Percentiles rank a stretch among this genome's conserved stretches.
Evolutionary conservation across 495 filamentous ascomycete genomes (phyloP).

Genomic region (Hyphodiscus hymeniophilus): DNA sequence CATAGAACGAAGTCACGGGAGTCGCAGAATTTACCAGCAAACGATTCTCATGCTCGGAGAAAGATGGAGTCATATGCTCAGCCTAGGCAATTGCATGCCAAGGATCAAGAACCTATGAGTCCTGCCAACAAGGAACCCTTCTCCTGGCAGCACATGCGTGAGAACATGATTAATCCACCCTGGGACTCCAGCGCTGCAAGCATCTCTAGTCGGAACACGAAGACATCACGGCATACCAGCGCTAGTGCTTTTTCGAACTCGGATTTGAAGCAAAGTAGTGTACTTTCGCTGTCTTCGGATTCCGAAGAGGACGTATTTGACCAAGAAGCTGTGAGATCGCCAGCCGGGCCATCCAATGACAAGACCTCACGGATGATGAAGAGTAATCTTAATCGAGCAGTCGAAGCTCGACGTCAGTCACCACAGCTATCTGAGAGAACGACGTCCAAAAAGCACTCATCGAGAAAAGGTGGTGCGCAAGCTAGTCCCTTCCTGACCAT

Average conservation of each 20-base stretch:
- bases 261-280: conserved; percentile 20
- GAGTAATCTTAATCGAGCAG: not conserved
- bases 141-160: conserved; percentile 20
- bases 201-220: conserved; percentile 21
- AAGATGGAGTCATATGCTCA: no score
- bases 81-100: no score
- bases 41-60: no score
- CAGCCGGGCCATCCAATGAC: not conserved
- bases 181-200: conserved; percentile 19
- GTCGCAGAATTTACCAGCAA: no score
- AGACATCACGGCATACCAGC: conserved; percentile 19
- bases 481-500: conserved; percentile 12
- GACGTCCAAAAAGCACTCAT: not conserved
- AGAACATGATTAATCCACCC: conserved; percentile 9
- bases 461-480: conserved; percentile 2
- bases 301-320: conserved; percentile 16
- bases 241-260: conserved; percentile 18
- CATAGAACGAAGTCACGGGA: no score
- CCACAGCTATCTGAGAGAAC: not conserved
- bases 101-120: not conserved
- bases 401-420: conserved; percentile 2
- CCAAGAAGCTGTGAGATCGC: not conserved
- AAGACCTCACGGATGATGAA: conserved; percentile 5
- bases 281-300: conserved; percentile 23
- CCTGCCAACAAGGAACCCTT: conserved; percentile 6